Evolutionary conservation across 768 basidiomycete genomes (phyloP), one percentile per base, ranked within the genome.

Genomic region (Cyclocybe cylindracea): DNA sequence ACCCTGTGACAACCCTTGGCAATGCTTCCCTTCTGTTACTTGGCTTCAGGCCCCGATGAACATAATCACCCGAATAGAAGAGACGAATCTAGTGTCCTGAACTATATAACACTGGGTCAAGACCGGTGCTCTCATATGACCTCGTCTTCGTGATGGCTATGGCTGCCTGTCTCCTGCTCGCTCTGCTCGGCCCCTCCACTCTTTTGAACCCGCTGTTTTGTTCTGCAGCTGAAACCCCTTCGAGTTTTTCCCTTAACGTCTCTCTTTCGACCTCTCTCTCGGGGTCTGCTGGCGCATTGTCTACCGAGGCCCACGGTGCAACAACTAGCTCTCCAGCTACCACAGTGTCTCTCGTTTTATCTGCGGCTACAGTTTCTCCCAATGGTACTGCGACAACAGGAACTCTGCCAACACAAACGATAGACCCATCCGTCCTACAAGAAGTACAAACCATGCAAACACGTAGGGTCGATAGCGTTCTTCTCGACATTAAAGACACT

Each of bases 381-480:
- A 41, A 40, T n/a, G 43, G 55, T n/a, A 24, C 57, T 7, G 46
- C 58, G 6, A 24, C 50, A 2, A 34, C 48, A 14, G 47, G 14
- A 18, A 4, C 34, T 43, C 46, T 52, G 38, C 57, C 59, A n/a
- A 55, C 54, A 19, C 58, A 63, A 41, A 47, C 61, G 7, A 42
- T 59, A 33, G 58, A 61, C 47, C 54, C 63, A 33, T 41, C 53
- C 9, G 51, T 55, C n/a, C 44, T 59, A 40, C 39, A 58, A 39
- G 61, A 61, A 16, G 62, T 62, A 34, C 36, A 55, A 9, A 58
- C 58, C 31, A 56, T 68, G 7, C 57, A 62, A 39, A 47, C 56
- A 14, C 70, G 77, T 53, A 71, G 79, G n/a, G 59, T 77, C 4
- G 65, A 67, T 19, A 65, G 71, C 16, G 78, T 81, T 24, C 24